Conservation (phyloP, 2,329 filamentous ascomycete species). For the Pleomassaria siparia region DNA sequence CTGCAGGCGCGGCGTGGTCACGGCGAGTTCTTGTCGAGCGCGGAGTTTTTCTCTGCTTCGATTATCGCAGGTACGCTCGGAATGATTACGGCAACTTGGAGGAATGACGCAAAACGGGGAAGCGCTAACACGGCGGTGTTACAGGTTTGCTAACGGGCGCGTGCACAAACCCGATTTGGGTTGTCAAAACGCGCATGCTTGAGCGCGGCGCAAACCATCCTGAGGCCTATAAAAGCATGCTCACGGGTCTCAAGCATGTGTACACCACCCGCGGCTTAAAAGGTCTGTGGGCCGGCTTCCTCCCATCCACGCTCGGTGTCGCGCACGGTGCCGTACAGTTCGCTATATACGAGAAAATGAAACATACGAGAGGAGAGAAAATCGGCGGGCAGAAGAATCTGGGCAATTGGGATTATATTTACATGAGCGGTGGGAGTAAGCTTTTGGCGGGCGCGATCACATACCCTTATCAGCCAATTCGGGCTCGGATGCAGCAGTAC, state of each 20-base stretch:
- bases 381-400: conserved; percentile 49
- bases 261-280: conserved; percentile 68
- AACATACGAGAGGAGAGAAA: conserved; percentile 57
- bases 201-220: conserved; percentile 72
- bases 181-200: conserved; percentile 96
- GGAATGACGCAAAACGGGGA: background rate
- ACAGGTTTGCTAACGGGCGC: conserved; percentile 72
- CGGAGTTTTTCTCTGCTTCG: conserved; percentile 81
- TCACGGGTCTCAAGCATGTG: conserved; percentile 68
- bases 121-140: background rate
- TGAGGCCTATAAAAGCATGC: conserved; percentile 81
- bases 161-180: conserved; percentile 95
- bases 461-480: conserved; percentile 92
- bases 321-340: conserved; percentile 95
- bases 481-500: conserved; percentile 87
- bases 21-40: conserved; percentile 54
- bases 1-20: conserved; percentile 47
- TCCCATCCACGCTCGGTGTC: conserved; percentile 81
- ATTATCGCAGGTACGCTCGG: conserved; percentile 55
- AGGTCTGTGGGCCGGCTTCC: conserved; percentile 86
- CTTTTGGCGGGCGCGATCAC: conserved; percentile 85
- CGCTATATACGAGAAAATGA: conserved; percentile 83
- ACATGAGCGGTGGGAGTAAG: conserved; percentile 79
- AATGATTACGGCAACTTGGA: background rate
- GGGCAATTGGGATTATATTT: conserved; percentile 74